Percentiles rank a stretch among this genome's conserved stretches.
Evolutionary conservation across 2,329 filamentous ascomycete genomes (phyloP).

Genomic region (Aspergillus sojae): DNA sequence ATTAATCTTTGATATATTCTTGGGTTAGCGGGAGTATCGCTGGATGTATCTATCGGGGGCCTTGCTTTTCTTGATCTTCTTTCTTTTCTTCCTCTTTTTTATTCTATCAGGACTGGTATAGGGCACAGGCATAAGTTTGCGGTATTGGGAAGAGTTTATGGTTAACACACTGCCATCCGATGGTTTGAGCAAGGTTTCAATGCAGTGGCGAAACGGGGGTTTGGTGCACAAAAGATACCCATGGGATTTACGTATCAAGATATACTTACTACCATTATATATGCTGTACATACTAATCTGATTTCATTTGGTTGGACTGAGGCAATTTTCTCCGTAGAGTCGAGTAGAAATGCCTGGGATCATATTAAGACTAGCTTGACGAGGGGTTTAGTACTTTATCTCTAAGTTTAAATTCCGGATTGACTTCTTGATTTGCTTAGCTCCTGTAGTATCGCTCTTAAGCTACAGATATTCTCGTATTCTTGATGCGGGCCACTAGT

Average conservation of each 20-base stretch:
- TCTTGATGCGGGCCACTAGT: not conserved
- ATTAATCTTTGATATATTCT: not conserved
- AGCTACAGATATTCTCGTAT: not conserved
- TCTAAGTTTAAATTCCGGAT: not conserved
- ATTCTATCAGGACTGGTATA: not conserved
- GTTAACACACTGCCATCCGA: not conserved
- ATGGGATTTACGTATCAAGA: constrained; percentile 2
- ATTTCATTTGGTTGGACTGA: not conserved
- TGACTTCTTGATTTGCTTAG: not conserved
- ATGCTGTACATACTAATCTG: constrained; percentile 4
- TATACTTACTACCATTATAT: not conserved
- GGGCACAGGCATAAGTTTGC: not conserved
- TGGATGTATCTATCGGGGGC: not conserved
- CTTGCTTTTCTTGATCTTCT: constrained; percentile 2
- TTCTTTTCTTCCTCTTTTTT: not conserved
- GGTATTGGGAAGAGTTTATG: not conserved
- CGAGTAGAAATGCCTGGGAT: not conserved
- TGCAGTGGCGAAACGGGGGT: not conserved
- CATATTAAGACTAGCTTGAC: not conserved
- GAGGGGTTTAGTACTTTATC: not conserved
- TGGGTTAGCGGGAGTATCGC: constrained; percentile 4
- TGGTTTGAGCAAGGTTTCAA: not conserved
- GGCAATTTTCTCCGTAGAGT: not conserved
- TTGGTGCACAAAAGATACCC: constrained; percentile 13
- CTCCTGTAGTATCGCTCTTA: not conserved